Base-by-base conservation (phyloP, 345 rosid species). In the Eucalyptus polyanthemos region DNA sequence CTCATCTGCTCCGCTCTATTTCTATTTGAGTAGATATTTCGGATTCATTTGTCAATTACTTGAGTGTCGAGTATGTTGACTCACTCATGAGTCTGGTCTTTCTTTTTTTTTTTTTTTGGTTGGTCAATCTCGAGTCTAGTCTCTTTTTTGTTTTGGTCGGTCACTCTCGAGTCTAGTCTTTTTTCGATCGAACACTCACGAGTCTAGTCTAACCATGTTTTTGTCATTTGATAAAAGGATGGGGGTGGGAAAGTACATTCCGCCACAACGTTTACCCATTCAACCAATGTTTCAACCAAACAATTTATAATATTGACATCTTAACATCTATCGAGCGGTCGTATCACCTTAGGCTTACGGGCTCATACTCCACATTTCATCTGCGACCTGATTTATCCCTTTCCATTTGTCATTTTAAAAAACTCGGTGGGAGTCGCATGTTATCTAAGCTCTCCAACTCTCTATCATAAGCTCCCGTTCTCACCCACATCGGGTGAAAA, bases 311-410 rank as follows among this genome's bases (percentile, higher is more conserved):
- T 22, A 19, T 37, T 7, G 14, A 22, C 81, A 69, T 34, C 42
- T 45, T 0, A 3, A 45, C 4, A 17, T n/a, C 9, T 11, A 67
- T 67, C 3, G 1, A 16, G 40, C 6, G 6, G 4, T 31, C 9
- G 1, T 14, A 65, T 65, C 72, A 14, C 4, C 3, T 3, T 19
- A n/a, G 10, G 5, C 37, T 65, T 8, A 29, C 3, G 1, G 9
- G 37, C 76, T 31, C 12, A 16, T 69, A 3, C 22, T 34, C 4
- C 81, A 34, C 44, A 17, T 72, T 37, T 17, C 44, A 7, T 34
- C 2, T 0, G 0, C 2, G 0, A 34, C 44, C 0, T 4, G 80
- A 31, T 31, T 69, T 34, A 69, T 17, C 42, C 42, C 7, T 72
- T 19, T 2, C 5, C 25, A 34, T 34, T 19, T 6, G 24, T 0